phyloP scores from a whole-genome alignment of 2,329 filamentous ascomycete species.

The Cladorrhinum sp. region DNA sequence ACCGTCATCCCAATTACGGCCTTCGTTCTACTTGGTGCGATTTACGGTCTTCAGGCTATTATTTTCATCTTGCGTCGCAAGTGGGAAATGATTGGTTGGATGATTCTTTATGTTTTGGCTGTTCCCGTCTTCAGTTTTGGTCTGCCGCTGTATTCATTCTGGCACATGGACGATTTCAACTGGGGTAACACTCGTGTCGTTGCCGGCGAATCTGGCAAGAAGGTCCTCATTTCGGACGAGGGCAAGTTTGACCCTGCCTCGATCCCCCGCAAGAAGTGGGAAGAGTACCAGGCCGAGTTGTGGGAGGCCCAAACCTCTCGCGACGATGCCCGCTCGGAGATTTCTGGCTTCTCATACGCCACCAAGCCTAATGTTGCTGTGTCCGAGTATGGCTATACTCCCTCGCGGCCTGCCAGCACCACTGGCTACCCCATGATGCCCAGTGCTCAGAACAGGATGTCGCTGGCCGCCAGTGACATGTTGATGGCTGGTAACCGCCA shows the following conservation, averaged over 20 bases:
- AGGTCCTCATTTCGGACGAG: slow-evolving; percentile 91
- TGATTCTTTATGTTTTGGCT: slow-evolving; percentile 90
- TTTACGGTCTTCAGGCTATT: slow-evolving; percentile 94
- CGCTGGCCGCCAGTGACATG: slow-evolving; percentile 73
- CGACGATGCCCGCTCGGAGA: slow-evolving; percentile 76
- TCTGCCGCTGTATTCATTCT: slow-evolving; percentile 91
- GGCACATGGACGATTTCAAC: slow-evolving; percentile 99
- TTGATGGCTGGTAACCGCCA: slow-evolving; percentile 46
- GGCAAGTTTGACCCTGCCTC: slow-evolving; percentile 93
- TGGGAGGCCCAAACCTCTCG: slow-evolving; percentile 92
- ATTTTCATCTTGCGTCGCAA: slow-evolving; percentile 96
- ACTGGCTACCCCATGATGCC: slow-evolving; percentile 46
- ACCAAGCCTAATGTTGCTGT: slow-evolving; percentile 66
- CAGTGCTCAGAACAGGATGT: slow-evolving; percentile 62
- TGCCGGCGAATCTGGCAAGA: slow-evolving; percentile 87
- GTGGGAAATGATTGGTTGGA: slow-evolving; percentile 99
- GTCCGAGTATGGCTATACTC: slow-evolving; percentile 66
- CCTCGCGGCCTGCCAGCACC: slow-evolving; percentile 53
- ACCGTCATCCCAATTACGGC: slow-evolving; percentile 75
- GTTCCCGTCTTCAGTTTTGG: slow-evolving; percentile 89
- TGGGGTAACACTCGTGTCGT: slow-evolving; percentile 99
- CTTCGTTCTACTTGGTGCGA: slow-evolving; percentile 87
- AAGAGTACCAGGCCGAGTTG: slow-evolving; percentile 96
- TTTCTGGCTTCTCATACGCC: slow-evolving; percentile 91
- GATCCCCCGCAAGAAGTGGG: slow-evolving; percentile 98